Evolutionary conservation across 2,329 filamentous ascomycete genomes (phyloP), one percentile per base, ranked within the genome.

Genomic region (Lachnellula occidentalis): DNA sequence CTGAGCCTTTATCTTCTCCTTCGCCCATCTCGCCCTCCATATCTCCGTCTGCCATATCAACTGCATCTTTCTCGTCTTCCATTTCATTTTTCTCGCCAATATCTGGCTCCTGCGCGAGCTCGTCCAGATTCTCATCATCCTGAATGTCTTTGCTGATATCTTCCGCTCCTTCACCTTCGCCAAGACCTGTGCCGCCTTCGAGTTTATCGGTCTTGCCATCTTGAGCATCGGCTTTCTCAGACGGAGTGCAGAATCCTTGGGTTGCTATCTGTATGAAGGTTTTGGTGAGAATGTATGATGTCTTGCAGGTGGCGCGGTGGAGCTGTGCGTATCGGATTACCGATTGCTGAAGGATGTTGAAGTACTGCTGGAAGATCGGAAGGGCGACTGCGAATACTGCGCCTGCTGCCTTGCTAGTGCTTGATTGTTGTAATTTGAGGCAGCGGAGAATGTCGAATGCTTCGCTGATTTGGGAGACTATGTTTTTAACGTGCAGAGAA

Each of bases 91-190:
- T 76, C 24, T 75, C 69, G 42, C 75, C 73, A 34, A 80, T 75
- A 57, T 89, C 86, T 42, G 85, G 80, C 65, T 96, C 88, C 69
- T 96, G 90, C 0, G 94, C 92, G 45, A 99, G 77, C 62, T 99
- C 94, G 0, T 88, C 85, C 4, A 99, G 75, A 68, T 99, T 92
- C 69, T 99, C 94, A 57, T 99, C 92, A 15, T 92, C 87, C 59
- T 89, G 84, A 46, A 99, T 87, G 66, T 99, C 94, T 69, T 99
- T 97, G 72, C 92, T 97, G 61, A 99, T 97, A 70, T 99, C 92
- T 68, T 99, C 92, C 4, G 88, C 92, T 17, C 92, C 95, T 70
- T 96, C 89, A 11, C 94, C 95, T 45, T 96, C 94, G 19, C 94
- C 95, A 22, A 99, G 83, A 34, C 94, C 95, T 11, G 92, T 97